These are phyloP conservation scores for Colletotrichum aenigma DNA, from an alignment of 2,329 filamentous ascomycete genomes.

Conservation along the genomic window DNA sequence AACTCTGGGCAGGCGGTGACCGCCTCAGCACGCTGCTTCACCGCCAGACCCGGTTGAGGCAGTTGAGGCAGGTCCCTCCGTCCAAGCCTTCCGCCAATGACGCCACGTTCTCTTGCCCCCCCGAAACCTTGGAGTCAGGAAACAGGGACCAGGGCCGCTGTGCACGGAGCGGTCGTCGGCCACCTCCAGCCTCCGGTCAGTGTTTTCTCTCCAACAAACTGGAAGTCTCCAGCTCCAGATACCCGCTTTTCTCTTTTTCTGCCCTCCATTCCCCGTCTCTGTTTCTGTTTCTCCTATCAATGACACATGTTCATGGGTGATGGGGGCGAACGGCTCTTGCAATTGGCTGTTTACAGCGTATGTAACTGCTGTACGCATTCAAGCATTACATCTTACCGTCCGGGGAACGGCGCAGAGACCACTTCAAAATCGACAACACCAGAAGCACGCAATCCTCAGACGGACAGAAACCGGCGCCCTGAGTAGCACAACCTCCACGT, in stretches of 20 bases:
- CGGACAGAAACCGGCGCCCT: background rate
- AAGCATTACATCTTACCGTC: background rate
- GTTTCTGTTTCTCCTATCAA: constrained; percentile 2
- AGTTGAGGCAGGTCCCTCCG: background rate
- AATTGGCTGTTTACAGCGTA: background rate
- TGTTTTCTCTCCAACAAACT: background rate
- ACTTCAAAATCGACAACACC: background rate
- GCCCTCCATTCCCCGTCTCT: background rate
- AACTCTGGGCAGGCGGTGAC: background rate
- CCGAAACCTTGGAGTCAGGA: background rate
- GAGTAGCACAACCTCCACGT: background rate
- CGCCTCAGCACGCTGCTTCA: background rate
- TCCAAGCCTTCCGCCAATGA: background rate
- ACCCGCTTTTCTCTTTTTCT: background rate
- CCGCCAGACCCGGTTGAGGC: background rate
- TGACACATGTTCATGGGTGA: background rate
- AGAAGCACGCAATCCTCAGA: background rate
- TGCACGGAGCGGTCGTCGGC: constrained; percentile 4
- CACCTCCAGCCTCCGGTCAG: background rate
- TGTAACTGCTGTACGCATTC: background rate
- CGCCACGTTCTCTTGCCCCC: background rate
- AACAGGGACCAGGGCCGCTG: background rate
- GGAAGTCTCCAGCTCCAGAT: background rate
- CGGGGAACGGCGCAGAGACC: background rate
- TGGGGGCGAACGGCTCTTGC: background rate